Evolutionary conservation across 2,329 filamentous ascomycete genomes (phyloP), one percentile per base, ranked within the genome.

Genomic region (Setomelanomma holmii): DNA sequence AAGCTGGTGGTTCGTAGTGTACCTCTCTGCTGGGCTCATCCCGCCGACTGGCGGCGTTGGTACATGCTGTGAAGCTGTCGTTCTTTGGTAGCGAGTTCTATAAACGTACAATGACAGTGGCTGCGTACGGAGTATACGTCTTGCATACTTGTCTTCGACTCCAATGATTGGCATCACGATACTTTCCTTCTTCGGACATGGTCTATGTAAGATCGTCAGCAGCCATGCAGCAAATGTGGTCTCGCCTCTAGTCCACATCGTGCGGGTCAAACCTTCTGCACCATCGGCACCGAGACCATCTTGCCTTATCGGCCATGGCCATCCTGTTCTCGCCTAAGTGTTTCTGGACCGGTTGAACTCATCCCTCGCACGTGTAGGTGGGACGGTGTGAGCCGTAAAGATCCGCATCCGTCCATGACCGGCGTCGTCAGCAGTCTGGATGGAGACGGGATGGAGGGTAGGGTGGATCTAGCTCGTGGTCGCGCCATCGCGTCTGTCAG

Each of bases 331-430:
- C 24, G 12, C 12, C 20, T 30, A 36, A 14, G 16, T 16, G 24
- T 30, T 24, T 22, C 3, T 19, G 10, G 38, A 20, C 45, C 44
- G 50, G 53, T 22, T 59, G 44, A 59, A 51, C n/a, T 48, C 39
- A 7, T 35, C 40, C 21, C 17, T 33, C 48, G 21, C 43, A 45
- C 43, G 42, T 42, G 27, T n/a, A n/a, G n/a, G n/a, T n/a, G n/a
- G n/a, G n/a, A n/a, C n/a, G n/a, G n/a, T n/a, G n/a, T n/a, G n/a
- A n/a, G n/a, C n/a, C n/a, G n/a, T n/a, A n/a, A n/a, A n/a, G n/a
- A n/a, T n/a, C n/a, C n/a, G n/a, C n/a, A n/a, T n/a, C 40, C 38
- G 40, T 41, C 43, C 49, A 45, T n/a, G 41, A 33, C 40, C 42
- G 27, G 30, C 41, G 40, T 39, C 21, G 46, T 50, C 43, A 47